Evolutionary conservation across 805 yeast species (phyloP), one percentile per base, ranked within the genome.

Genomic region (Spathaspora girioi): DNA sequence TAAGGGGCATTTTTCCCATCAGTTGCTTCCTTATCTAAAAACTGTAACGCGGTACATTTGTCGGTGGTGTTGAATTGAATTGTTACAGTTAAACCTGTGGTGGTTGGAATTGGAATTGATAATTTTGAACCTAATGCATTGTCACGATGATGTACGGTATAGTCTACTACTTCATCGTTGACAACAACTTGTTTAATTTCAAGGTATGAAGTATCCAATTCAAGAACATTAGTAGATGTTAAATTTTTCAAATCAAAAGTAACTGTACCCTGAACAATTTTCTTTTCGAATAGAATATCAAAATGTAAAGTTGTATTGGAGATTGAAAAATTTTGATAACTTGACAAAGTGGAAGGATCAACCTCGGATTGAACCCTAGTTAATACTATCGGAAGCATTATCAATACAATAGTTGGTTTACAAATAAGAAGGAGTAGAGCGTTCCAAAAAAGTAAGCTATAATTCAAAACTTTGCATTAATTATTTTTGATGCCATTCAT

Each of bases 41-140:
- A 91, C 67, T 91, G 97, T 54, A 90, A 72, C 3, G 97, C 97
- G 1, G 96, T 88, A 62, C 96, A 86, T 19, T 81, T 66, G 6
- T 72, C 70, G 1, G 97, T 90, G 38, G 97, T 90, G 52, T 77
- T 71, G 59, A 83, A 91, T n/a, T 66, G 69, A 27, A 89, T 66
- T 29, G 61, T 27, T 9, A 48, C 18, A 45, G 29, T 38, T 15
- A 32, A 15, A 11, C 20, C 10, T 9, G 4, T 8, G 1, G 47
- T 15, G 8, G 19, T 9, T 18, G 51, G 46, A 20, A 52, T 42
- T 9, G 32, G 31, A 31, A 52, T 52, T 12, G 55, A 44, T 45
- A 52, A 50, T 46, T 52, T 49, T 1, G 86, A 73, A 2, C 93
- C 93, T 50, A 85, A 70, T 2, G 87, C 84, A 53, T 78, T 83